phyloP scores from a whole-genome alignment of 345 rosid species.

The Eucalyptus grandis region DNA sequence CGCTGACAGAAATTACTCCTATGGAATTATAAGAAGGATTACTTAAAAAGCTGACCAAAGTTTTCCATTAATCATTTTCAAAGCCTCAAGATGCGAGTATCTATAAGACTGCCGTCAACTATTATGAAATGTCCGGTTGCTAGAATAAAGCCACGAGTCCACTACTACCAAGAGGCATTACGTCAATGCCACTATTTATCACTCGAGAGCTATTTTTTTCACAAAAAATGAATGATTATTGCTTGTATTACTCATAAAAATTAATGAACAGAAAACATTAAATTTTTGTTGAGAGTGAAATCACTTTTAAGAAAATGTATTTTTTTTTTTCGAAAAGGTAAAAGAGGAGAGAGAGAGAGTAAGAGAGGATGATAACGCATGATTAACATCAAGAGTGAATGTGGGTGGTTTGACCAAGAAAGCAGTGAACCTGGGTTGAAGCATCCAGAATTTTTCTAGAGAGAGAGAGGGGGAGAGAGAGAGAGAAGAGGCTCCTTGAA shows the following conservation, averaged over 20 bases:
- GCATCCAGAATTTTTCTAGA: neutral
- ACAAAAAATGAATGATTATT: fast-evolving
- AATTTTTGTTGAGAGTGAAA: no score
- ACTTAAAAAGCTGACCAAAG: neutral
- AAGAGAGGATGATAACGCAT: neutral
- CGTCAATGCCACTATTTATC: fast-evolving
- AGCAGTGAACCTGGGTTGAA: neutral
- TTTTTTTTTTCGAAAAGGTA: neutral
- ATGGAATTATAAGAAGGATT: neutral
- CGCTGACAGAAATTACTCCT: neutral
- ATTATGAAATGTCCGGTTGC: fast-evolving
- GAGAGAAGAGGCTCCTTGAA: neutral
- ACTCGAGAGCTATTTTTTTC: fast-evolving
- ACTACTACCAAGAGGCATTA: fast-evolving
- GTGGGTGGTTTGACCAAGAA: neutral
- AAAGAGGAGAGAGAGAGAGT: no score
- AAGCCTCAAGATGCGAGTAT: neutral
- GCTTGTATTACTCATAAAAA: fast-evolving
- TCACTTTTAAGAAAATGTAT: no score
- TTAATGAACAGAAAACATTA: fast-evolving
- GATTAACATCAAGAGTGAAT: neutral
- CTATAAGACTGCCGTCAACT: fast-evolving
- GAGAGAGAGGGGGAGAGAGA: neutral
- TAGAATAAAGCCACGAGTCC: fast-evolving
- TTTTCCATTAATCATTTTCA: neutral